Evolutionary conservation across 2,329 filamentous ascomycete genomes (phyloP).

Genomic region (Colletotrichum sp.): DNA sequence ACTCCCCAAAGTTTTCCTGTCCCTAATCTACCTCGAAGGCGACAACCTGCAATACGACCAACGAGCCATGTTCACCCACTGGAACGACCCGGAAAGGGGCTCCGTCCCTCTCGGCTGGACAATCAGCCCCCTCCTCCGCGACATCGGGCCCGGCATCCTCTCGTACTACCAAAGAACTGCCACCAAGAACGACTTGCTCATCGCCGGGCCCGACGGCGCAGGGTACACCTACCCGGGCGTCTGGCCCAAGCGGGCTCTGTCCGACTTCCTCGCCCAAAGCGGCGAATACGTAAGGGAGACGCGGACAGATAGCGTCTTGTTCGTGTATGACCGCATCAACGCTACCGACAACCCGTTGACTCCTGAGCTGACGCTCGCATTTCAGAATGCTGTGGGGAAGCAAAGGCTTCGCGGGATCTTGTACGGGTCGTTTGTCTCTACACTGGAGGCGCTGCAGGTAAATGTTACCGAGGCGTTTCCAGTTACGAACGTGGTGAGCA

Average conservation of each 20-base stretch:
- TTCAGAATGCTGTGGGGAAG: not conserved
- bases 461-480: not conserved
- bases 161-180: not conserved
- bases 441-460: not conserved
- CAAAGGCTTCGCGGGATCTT: not conserved
- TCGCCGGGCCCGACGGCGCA: not conserved
- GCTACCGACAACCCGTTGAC: not conserved
- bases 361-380: not conserved
- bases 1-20: not conserved
- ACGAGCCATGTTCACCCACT: not conserved
- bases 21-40: not conserved
- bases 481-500: not conserved
- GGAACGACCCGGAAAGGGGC: not conserved
- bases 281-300: not conserved
- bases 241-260: not conserved
- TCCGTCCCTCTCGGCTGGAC: constrained; percentile 3
- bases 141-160: not conserved
- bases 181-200: not conserved
- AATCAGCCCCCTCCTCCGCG: not conserved
- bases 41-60: constrained; percentile 4
- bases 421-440: constrained; percentile 1
- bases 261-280: not conserved
- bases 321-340: constrained; percentile 5
- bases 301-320: not conserved
- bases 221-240: not conserved